A percentile compares a stretch with the other conserved stretches of the same genome.
phyloP scores from a whole-genome alignment of 1,284 basidiomycete genomes.

The Irpex sp. region DNA sequence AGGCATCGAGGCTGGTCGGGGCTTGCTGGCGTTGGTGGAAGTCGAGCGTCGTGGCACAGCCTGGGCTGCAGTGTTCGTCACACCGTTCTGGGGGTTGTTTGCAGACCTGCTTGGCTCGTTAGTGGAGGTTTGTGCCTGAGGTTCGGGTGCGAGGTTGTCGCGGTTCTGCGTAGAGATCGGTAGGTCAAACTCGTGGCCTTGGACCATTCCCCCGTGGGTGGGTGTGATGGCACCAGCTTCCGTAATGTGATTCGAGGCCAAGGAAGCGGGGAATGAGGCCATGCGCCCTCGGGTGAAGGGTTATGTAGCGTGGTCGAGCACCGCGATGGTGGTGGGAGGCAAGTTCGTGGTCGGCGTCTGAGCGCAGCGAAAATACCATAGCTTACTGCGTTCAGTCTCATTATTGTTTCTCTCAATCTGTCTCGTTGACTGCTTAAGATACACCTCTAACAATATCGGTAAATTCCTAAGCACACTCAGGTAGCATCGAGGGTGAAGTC shows the following conservation, averaged over 20 bases:
- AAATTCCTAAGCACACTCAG: neutral
- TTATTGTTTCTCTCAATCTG: neutral
- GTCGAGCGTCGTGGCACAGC: constrained; percentile 21
- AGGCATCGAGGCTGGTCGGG: constrained; percentile 68
- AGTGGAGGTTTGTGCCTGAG: constrained; percentile 23
- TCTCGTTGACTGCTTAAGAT: neutral
- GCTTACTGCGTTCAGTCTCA: neutral
- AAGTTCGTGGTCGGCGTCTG: neutral
- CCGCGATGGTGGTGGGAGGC: constrained; percentile 9
- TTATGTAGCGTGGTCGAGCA: constrained; percentile 1
- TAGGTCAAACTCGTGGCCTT: constrained; percentile 57
- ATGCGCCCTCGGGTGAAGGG: constrained; percentile 24
- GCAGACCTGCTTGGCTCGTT: constrained; percentile 10
- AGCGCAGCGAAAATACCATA: neutral
- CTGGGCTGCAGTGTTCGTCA: constrained; percentile 6
- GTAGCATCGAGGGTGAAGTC: neutral
- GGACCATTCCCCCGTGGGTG: constrained; percentile 54
- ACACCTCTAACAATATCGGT: neutral
- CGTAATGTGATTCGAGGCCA: constrained; percentile 34
- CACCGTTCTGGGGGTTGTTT: constrained; percentile 17
- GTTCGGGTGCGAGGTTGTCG: constrained; percentile 24
- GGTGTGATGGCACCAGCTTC: constrained; percentile 48
- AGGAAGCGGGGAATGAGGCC: constrained; percentile 32
- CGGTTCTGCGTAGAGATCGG: constrained; percentile 29
- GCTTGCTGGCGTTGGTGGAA: constrained; percentile 30